phyloP scores from a whole-genome alignment of 2,329 filamentous ascomycete species.

The Botryosphaeria agaves region DNA sequence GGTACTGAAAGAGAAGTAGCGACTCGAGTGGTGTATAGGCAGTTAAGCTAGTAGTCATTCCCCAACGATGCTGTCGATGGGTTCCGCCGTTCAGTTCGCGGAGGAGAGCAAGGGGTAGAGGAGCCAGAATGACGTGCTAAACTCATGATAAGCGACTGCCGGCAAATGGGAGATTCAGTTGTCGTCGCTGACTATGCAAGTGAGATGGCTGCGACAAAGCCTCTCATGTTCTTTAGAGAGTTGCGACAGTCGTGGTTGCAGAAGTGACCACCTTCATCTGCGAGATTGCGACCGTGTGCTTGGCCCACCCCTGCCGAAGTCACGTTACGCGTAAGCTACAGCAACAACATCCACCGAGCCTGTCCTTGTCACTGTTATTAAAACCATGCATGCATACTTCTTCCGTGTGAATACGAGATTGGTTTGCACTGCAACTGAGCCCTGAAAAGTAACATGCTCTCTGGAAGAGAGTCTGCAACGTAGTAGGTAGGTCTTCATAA shows the following conservation, averaged over 20 bases:
- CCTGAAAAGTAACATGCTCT: no score
- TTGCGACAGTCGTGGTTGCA: neutral
- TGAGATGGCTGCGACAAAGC: neutral
- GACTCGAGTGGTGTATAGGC: constrained; percentile 74
- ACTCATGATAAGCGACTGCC: neutral
- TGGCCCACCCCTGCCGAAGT: neutral
- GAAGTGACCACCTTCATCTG: neutral
- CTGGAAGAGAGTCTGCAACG: no score
- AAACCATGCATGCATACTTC: no score
- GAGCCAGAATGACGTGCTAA: constrained; percentile 4
- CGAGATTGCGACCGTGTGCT: neutral
- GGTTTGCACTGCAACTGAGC: no score
- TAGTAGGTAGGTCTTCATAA: no score
- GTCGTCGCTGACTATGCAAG: neutral
- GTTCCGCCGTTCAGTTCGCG: constrained; percentile 12
- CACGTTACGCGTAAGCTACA: no score
- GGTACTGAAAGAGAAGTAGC: constrained; percentile 67
- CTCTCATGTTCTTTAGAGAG: neutral
- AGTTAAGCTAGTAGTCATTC: constrained; percentile 39
- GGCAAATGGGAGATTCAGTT: neutral
- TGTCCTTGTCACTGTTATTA: no score
- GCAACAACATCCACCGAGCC: no score
- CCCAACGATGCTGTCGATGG: constrained; percentile 11
- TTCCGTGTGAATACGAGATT: no score
- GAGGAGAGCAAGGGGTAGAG: constrained; percentile 10